Evolutionary conservation across 306 rosid species (phyloP), one percentile per base, ranked within the genome.

Genomic region (Prunus mongolica): DNA sequence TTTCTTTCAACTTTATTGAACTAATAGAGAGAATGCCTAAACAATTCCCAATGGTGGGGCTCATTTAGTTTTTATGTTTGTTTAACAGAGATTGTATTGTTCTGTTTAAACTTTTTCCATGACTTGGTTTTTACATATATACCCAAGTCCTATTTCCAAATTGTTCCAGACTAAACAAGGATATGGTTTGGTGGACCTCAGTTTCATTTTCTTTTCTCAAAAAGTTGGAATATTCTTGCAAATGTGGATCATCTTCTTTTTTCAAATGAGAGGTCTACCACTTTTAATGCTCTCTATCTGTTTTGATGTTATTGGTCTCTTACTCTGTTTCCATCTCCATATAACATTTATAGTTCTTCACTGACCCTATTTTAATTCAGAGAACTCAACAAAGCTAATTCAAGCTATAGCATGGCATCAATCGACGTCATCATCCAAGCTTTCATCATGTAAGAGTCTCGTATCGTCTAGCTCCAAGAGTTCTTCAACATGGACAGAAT

Each of bases 401-500:
- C 86, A 92, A 75, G 91, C 98, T 55, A 85, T 89, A 69, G 67
- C 99, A 58, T 92, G 96, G 96, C 90, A 82, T 68, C 83, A 86
- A 67, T 84, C 98, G 52, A 84, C 84, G 82, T 78, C 89, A 47
- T 80, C 88, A 20, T 87, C 86, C 28, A 92, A 78, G 83, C 81
- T 88, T 63, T 91, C 98, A 8, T 86, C 97, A 12, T 89, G 99
- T 82, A 92, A 92, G 87, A 96, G 97, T 83, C 90, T 91, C 0
- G 86, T 91, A 70, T 89, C 86, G 71, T 87, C 96, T 54, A 83
- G 86, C 83, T 67, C 84, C 22, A 91, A 82, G 77, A 80, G 81
- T 75, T 88, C 93, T 65, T 77, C 91, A 24, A 76, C 85, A 14
- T 89, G 96, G 98, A 89, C 85, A 2, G 97, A 96, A 74, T 92